These are phyloP conservation scores for Caloboletus firmus DNA, from an alignment of 1,284 basidiomycete genomes.

Conservation along the genomic window DNA sequence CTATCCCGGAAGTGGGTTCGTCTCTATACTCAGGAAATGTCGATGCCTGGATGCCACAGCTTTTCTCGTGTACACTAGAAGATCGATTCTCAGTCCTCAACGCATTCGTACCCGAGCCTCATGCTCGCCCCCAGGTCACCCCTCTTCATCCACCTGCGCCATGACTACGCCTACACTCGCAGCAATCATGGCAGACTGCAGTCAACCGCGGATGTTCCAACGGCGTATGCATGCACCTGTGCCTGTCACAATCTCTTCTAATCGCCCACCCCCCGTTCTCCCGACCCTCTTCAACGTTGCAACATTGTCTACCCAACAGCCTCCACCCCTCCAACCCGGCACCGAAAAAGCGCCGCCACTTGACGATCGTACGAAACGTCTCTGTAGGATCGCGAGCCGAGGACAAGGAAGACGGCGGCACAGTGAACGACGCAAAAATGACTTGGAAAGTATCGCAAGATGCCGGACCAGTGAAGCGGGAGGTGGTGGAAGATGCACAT, in stretches of 20 bases:
- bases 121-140: conserved; percentile 51
- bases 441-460: too few species aligned
- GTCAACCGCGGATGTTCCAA: not conserved
- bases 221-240: conserved; percentile 2
- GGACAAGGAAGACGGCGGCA: too few species aligned
- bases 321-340: conserved; percentile 1
- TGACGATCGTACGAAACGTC: conserved; percentile 42
- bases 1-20: conserved; percentile 58
- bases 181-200: not conserved
- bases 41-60: not conserved
- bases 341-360: conserved; percentile 36
- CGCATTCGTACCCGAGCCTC: conserved; percentile 58
- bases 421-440: too few species aligned
- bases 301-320: not conserved
- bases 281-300: conserved; percentile 12
- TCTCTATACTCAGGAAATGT: conserved; percentile 1
- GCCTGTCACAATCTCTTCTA: conserved; percentile 15
- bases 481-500: too few species aligned
- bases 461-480: too few species aligned
- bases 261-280: conserved; percentile 18
- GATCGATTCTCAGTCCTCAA: conserved; percentile 71
- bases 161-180: not conserved
- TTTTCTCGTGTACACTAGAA: conserved; percentile 53
- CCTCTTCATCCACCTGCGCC: conserved; percentile 52
- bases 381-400: conserved; percentile 46